Evolutionary conservation across 2,329 filamentous ascomycete genomes (phyloP).

Genomic region (Domatiomyces globalis): DNA sequence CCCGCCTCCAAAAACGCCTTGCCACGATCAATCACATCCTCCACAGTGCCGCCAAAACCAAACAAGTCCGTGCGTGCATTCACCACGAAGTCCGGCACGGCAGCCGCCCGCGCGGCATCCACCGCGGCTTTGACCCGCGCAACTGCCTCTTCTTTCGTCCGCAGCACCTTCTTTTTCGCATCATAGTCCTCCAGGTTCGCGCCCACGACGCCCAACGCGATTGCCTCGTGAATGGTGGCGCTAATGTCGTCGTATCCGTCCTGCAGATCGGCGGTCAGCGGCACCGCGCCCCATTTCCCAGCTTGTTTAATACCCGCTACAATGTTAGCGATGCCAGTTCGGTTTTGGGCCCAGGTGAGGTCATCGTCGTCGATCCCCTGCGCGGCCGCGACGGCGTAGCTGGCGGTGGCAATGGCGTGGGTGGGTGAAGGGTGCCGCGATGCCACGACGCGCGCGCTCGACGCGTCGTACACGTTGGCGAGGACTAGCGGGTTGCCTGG

Average conservation of each 20-base stretch:
- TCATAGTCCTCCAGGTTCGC: constrained; percentile 46
- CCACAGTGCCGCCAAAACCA: constrained; percentile 24
- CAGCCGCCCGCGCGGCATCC: constrained; percentile 30
- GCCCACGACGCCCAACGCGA: constrained; percentile 42
- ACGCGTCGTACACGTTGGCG: constrained; percentile 42
- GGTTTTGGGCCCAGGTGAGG: constrained; percentile 38
- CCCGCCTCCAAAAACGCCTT: constrained; percentile 45
- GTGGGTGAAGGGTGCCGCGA: constrained; percentile 25
- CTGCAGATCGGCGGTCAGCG: constrained; percentile 45
- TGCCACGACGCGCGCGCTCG: constrained; percentile 34
- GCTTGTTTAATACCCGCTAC: constrained; percentile 26
- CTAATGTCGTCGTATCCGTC: constrained; percentile 43
- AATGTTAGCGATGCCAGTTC: constrained; percentile 34
- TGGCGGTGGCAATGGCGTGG: constrained; percentile 37
- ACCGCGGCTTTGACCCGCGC: constrained; percentile 38
- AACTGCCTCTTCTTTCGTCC: constrained; percentile 21
- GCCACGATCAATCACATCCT: constrained; percentile 40
- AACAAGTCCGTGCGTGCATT: constrained; percentile 47
- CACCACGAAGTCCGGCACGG: constrained; percentile 42
- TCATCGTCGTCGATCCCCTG: constrained; percentile 35
- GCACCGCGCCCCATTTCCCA: constrained; percentile 13
- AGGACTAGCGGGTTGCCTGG: constrained; percentile 40
- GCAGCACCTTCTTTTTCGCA: constrained; percentile 21
- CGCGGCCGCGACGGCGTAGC: constrained; percentile 37
- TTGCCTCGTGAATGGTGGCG: constrained; percentile 30